phyloP scores from a whole-genome alignment of 257 asterid genomes.

The Ilex asprella region DNA sequence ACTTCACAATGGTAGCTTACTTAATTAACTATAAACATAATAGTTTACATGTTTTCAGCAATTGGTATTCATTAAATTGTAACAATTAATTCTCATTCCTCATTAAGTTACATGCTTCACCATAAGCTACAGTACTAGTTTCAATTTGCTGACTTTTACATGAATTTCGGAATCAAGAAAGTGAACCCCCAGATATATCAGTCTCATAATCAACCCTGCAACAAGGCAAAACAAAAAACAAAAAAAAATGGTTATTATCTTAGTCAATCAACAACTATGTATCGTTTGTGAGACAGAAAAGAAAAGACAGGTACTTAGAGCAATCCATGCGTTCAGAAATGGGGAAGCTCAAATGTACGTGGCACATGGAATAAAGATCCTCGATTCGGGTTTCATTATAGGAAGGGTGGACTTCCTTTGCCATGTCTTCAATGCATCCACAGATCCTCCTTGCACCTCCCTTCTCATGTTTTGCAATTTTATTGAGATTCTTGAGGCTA shows the following conservation, averaged over 20 bases:
- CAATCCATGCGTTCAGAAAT: constrained; percentile 37
- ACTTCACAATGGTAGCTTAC: too few relatives aligned
- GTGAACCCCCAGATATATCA: too few relatives aligned
- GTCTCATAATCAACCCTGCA: background rate
- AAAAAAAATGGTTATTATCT: background rate
- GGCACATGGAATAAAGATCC: constrained; percentile 25
- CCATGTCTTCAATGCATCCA: constrained; percentile 25
- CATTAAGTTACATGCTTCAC: too few relatives aligned
- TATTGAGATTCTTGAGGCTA: constrained; percentile 13
- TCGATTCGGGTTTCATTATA: constrained; percentile 12
- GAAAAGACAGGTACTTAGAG: constrained; percentile 12
- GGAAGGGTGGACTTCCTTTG: background rate
- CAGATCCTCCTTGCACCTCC: constrained; percentile 23
- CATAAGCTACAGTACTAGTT: too few relatives aligned
- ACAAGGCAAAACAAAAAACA: background rate
- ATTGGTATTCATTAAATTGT: too few relatives aligned
- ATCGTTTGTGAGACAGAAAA: background rate
- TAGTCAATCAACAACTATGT: background rate
- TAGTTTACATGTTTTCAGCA: too few relatives aligned
- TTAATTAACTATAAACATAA: too few relatives aligned
- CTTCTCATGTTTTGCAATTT: constrained; percentile 2
- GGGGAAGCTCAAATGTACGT: constrained; percentile 31
- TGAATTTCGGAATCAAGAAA: too few relatives aligned
- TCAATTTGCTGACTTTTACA: too few relatives aligned
- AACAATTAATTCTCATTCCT: too few relatives aligned